Evolutionary conservation across 2,329 filamentous ascomycete species (phyloP), one percentile per base, ranked within the genome.

Genomic region (Emericellopsis cladophorae): DNA sequence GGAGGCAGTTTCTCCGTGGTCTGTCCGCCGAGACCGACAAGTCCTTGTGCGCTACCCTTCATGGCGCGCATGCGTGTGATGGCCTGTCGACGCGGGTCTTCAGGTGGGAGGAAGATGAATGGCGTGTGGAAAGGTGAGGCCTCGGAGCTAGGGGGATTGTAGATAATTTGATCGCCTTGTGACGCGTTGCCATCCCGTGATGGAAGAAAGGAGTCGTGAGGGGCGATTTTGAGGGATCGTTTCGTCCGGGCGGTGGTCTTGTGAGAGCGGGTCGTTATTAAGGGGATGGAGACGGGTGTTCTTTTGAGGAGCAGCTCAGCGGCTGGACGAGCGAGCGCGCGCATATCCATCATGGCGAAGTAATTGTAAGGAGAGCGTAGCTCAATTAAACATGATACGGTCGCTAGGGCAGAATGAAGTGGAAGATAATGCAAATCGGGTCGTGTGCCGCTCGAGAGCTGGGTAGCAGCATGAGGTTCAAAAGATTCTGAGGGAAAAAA

Each of bases 91-190:
- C 73, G 68, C 14, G 72, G 70, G 52, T 78, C 74, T 48, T 53
- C 58, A 39, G 64, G 67, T 41, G 77, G 77, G 24, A 81, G 69
- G 60, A 81, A 81, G 54, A 77, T 72, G 60, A 78, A 71, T 42
- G 77, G 77, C n/a, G 77, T 81, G 61, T 81, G 72, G 51, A 67
- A 68, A 43, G 78, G 74, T n/a, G 73, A 70, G 4, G 71, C 62
- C 42, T 66, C 62, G 9, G 72, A 65, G 14, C 70, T 60, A 22
- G 73, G 72, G 33, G 72, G 73, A 60, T 74, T 76, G 62, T 72
- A 76, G 54, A 76, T 66, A 53, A 76, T 68, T 48, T 59, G 53
- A 46, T 59, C 52, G 48, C 50, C 49, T 48, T 52, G 50, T 34
- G 57, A 48, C 48, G 34, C 47, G 43, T 57, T 55, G 31, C 55